These are phyloP conservation scores for Trichoderma oligosporum DNA, from an alignment of 2,329 filamentous ascomycete species.

Conservation along the genomic window DNA sequence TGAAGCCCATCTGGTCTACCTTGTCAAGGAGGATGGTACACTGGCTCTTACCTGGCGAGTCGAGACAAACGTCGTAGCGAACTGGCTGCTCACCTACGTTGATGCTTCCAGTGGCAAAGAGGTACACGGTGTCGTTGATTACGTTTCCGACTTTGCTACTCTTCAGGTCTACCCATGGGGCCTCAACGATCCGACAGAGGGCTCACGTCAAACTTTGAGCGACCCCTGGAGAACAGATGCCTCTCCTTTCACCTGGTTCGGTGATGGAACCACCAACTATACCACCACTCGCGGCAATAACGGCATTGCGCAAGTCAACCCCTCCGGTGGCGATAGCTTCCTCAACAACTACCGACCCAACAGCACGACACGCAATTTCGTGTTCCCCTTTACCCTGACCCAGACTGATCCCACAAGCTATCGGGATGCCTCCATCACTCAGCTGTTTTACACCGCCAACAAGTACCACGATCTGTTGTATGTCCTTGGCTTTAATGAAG, in stretches of 20 bases:
- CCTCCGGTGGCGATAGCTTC: conserved; percentile 38
- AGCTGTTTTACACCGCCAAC: conserved; percentile 60
- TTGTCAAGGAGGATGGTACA: conserved; percentile 44
- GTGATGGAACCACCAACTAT: conserved; percentile 45
- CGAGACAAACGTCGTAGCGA: conserved; percentile 53
- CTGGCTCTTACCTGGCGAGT: conserved; percentile 54
- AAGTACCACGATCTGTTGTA: conserved; percentile 58
- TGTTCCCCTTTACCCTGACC: conserved; percentile 41
- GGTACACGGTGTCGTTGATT: conserved; percentile 54
- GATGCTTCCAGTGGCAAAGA: conserved; percentile 46
- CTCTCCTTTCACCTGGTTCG: conserved; percentile 53
- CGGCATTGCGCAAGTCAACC: conserved; percentile 48
- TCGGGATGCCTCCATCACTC: conserved; percentile 52
- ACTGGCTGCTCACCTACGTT: conserved; percentile 59
- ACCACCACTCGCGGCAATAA: conserved; percentile 58
- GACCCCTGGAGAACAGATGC: conserved; percentile 47
- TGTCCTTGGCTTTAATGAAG: conserved; percentile 54
- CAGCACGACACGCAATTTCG: conserved; percentile 42
- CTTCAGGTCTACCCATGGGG: conserved; percentile 57
- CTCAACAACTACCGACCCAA: conserved; percentile 45
- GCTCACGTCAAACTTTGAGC: conserved; percentile 40
- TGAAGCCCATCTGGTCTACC: conserved; percentile 53
- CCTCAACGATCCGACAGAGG: conserved; percentile 51
- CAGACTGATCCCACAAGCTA: conserved; percentile 40
- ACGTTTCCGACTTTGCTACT: conserved; percentile 49